A percentile compares a stretch with the other conserved stretches of the same genome.
Evolutionary conservation across 75 land plant genomes (phyloP).

Genomic region (Pinus albicaulis): DNA sequence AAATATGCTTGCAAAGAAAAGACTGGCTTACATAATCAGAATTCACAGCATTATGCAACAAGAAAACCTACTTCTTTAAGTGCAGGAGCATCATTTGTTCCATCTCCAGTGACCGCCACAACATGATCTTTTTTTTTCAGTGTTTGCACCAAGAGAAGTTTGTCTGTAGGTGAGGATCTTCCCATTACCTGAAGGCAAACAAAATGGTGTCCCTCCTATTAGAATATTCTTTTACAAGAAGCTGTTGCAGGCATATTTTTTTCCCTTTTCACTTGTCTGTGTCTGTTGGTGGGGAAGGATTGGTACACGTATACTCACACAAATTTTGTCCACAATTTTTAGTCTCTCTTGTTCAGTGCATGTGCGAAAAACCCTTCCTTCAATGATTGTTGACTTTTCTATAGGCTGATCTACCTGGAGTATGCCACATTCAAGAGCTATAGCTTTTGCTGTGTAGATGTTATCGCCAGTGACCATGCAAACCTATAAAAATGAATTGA

Average conservation of each 20-base stretch:
- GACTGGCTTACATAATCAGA: conserved; percentile 51
- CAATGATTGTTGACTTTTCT: conserved; percentile 47
- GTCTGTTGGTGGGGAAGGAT: not conserved
- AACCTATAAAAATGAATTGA: conserved; percentile 42
- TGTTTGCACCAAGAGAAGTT: conserved; percentile 84
- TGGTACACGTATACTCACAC: conserved; percentile 23
- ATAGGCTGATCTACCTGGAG: conserved; percentile 29
- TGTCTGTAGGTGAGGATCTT: conserved; percentile 93
- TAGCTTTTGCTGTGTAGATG: conserved; percentile 89
- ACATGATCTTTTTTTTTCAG: conserved; percentile 73
- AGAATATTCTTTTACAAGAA: conserved; percentile 55
- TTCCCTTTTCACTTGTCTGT: too few relatives aligned
- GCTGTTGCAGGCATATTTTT: conserved; percentile 50
- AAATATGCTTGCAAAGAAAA: not conserved
- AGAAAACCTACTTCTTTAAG: conserved; percentile 73
- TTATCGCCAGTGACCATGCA: conserved; percentile 99
- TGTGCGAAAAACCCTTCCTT: conserved; percentile 75
- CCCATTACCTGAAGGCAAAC: conserved; percentile 78
- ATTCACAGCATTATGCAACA: conserved; percentile 96
- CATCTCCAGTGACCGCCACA: conserved; percentile 99
- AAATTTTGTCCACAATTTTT: conserved; percentile 41
- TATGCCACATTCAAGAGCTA: conserved; percentile 93
- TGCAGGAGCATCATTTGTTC: conserved; percentile 98
- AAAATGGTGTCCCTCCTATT: conserved; percentile 15
- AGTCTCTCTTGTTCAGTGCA: conserved; percentile 42